Conservation (phyloP, 371 early-diverging fungal species). For the Enterospora canceri region DNA sequence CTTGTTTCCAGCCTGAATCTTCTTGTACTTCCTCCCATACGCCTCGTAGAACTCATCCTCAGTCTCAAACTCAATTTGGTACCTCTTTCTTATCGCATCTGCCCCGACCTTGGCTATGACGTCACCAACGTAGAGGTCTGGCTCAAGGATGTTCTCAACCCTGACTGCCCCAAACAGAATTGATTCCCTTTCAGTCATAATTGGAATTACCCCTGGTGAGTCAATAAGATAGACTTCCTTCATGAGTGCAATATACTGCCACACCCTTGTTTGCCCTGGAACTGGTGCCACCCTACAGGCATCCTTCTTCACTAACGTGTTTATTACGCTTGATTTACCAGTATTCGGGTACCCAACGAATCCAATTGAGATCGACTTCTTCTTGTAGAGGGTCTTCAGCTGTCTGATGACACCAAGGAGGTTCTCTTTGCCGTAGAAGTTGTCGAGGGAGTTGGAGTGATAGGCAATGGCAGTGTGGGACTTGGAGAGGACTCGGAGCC, state of each 20-base stretch:
- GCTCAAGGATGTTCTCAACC: slow-evolving; percentile 75
- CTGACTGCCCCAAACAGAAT: slow-evolving; percentile 92
- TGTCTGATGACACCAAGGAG: slow-evolving; percentile 88
- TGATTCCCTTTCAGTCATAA: slow-evolving; percentile 73
- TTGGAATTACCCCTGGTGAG: slow-evolving; percentile 93
- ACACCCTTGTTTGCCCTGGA: slow-evolving; percentile 97
- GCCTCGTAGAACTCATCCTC: slow-evolving; percentile 75
- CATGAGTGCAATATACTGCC: slow-evolving; percentile 97
- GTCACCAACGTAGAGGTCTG: slow-evolving; percentile 78
- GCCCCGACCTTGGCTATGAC: slow-evolving; percentile 68
- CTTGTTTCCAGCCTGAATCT: slow-evolving; percentile 84
- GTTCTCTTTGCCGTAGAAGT: slow-evolving; percentile 92
- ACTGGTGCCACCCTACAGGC: slow-evolving; percentile 95
- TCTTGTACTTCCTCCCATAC: slow-evolving; percentile 73
- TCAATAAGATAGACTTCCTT: slow-evolving; percentile 94
- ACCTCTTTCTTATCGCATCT: slow-evolving; percentile 74
- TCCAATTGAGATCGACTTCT: slow-evolving; percentile 62
- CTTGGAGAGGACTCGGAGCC: slow-evolving; percentile 75
- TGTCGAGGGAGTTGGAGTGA: slow-evolving; percentile 78
- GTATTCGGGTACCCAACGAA: slow-evolving; percentile 58
- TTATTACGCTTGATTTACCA: slow-evolving; percentile 78
- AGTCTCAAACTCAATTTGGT: slow-evolving; percentile 68
- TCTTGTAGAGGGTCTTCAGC: slow-evolving; percentile 73
- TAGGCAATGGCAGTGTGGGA: slow-evolving; percentile 88
- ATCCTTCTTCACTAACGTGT: slow-evolving; percentile 80